phyloP scores from a whole-genome alignment of 2,329 filamentous ascomycete species.

The Monosporascus sp. region DNA sequence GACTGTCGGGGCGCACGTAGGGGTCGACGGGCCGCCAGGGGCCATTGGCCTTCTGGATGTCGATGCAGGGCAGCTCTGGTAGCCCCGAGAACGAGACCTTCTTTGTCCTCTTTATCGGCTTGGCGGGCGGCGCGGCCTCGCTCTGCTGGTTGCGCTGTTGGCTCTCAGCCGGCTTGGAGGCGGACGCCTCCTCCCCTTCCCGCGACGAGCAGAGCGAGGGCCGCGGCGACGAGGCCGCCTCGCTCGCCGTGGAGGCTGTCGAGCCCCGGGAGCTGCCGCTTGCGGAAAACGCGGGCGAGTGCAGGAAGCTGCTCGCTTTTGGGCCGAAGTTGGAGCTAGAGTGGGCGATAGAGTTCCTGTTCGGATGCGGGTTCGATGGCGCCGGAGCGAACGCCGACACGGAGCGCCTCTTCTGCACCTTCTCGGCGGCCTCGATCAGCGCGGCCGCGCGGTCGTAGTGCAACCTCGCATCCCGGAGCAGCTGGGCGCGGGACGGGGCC shows the following conservation, averaged over 20 bases:
- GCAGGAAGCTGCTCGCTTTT: conserved; percentile 29
- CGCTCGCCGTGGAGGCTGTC: conserved; percentile 34
- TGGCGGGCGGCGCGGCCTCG: conserved; percentile 5
- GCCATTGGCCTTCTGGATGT: conserved; percentile 16
- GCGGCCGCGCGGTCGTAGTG: conserved; percentile 47
- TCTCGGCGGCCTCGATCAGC: conserved; percentile 44
- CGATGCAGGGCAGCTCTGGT: conserved; percentile 20
- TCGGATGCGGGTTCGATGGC: conserved; percentile 16
- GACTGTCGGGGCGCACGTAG: conserved; percentile 53
- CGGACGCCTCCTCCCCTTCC: conserved; percentile 13
- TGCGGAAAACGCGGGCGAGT: conserved; percentile 43
- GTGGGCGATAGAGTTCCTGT: no score
- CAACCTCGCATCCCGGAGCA: conserved; percentile 46
- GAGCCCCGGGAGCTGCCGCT: conserved; percentile 37
- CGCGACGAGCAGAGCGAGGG: conserved; percentile 34
- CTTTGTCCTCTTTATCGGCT: conserved; percentile 28
- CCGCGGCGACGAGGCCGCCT: conserved; percentile 40
- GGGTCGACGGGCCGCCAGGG: conserved; percentile 29
- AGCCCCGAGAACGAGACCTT: conserved; percentile 39
- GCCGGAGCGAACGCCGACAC: conserved; percentile 30
- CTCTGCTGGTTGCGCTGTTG: conserved; percentile 13
- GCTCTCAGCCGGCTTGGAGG: no score
- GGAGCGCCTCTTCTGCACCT: conserved; percentile 29
- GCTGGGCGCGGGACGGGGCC: conserved; percentile 39
- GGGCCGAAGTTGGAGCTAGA: no score